Conservation (phyloP, 345 rosid species). For the Mallotus nudiflorus region DNA sequence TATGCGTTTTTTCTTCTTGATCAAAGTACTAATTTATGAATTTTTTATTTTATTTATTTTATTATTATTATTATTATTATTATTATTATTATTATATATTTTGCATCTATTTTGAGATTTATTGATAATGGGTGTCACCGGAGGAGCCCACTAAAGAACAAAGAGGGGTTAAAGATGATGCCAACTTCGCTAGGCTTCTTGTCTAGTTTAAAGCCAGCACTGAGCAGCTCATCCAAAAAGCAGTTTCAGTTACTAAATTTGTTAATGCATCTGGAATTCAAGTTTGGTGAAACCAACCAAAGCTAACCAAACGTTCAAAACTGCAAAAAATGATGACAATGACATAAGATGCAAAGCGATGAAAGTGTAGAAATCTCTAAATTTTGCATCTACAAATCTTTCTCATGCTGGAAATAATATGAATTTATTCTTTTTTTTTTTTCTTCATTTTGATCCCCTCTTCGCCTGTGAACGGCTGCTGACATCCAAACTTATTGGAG, state of each 20-base stretch:
- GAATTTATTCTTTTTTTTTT: neutral
- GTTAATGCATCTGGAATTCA: neutral
- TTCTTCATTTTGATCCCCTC: neutral
- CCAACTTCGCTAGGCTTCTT: no score
- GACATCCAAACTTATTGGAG: neutral
- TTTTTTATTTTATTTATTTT: no score
- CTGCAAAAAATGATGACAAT: neutral
- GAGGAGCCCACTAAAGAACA: no score
- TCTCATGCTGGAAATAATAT: neutral
- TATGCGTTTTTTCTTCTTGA: no score
- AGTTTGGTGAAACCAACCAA: neutral
- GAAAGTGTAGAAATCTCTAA: neutral
- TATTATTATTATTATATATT: no score
- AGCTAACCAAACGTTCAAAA: slow-evolving; percentile 8
- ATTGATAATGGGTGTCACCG: no score
- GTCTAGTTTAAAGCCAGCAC: no score
- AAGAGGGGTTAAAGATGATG: no score
- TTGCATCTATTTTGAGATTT: no score
- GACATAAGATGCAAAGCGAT: no score
- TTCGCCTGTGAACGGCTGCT: neutral
- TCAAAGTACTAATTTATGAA: no score
- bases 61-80: no score
- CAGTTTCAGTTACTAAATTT: neutral
- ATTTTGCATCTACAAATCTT: neutral
- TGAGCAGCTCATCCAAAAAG: neutral